Evolutionary conservation across 2,329 filamentous ascomycete species (phyloP).

Genomic region (Annulohypoxylon truncatum): DNA sequence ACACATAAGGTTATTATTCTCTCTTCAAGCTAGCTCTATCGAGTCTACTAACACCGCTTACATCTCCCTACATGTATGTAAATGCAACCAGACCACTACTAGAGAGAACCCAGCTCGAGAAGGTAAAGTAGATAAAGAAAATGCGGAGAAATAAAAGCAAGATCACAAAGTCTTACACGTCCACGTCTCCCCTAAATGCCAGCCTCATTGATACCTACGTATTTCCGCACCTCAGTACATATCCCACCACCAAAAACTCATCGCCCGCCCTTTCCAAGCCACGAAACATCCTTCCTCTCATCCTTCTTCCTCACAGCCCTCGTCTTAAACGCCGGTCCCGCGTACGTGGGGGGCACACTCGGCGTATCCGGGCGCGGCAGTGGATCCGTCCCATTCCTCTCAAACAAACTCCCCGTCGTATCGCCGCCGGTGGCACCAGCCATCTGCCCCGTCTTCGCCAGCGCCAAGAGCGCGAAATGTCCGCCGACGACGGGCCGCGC

Average conservation of each 20-base stretch:
- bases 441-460: conserved; percentile 51
- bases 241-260: not conserved
- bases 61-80: not conserved
- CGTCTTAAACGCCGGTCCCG: conserved; percentile 8
- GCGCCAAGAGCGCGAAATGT: conserved; percentile 75
- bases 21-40: not conserved
- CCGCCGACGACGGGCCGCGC: conserved; percentile 79
- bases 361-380: conserved; percentile 26
- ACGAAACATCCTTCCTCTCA: not conserved
- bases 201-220: not conserved
- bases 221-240: not conserved
- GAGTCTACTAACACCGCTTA: not conserved
- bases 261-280: not conserved
- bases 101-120: not conserved
- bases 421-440: conserved; percentile 35
- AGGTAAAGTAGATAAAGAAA: not conserved
- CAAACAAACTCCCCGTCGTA: conserved; percentile 42
- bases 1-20: no score
- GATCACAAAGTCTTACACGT: not conserved
- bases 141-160: not conserved
- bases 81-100: not conserved
- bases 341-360: conserved; percentile 21
- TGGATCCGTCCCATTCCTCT: conserved; percentile 38
- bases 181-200: not conserved
- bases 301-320: conserved; percentile 18